Base-by-base conservation (phyloP, 768 basidiomycete species). In the Lactifluus subvellereus region DNA sequence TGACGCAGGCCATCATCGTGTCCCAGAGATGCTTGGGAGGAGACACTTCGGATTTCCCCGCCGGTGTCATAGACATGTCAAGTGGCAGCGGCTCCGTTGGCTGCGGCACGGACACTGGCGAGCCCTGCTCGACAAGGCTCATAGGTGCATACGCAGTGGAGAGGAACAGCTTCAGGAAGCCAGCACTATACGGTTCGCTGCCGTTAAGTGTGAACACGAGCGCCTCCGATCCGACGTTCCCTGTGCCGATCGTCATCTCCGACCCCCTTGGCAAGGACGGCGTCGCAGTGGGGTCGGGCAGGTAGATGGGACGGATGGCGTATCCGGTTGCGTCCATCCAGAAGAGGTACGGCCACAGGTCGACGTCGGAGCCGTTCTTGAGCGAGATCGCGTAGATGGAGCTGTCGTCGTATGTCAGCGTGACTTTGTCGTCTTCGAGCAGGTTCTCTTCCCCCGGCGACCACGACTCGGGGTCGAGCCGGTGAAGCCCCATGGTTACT, bases 321-420 rank as follows among this genome's bases (percentile, higher is more conserved):
- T 84, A 80, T 45, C 76, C 79, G 58, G 77, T 78, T 2, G 82
- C 79, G 68, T 86, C 83, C 81, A 86, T 82, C 69, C 82, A 84
- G 1, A 79, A 78, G 38, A 86, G 75, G 69, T 84, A 84, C 37
- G 85, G 83, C 84, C 84, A 86, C 33, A 86, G 77, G 69, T 83
- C 80, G 60, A 71, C 66, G 65, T 79, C 76, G 1, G 84, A 78
- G 42, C 74, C 70, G 65, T 86, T 85, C 62, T 75, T 78, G 27
- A 86, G 70, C 40, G 79, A 73, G 52, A 85, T 72, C 42, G 75
- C 72, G 63, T 83, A 85, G 20, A 81, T 74, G 50, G 78, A 71
- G 35, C 73, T 73, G 63, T 73, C 71, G 55, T 78, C 73, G 67
- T 78, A 69, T 16, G 73, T 70, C 45, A 86, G 76, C 32, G 76